These are phyloP conservation scores for Alternaria ventricosa DNA, from an alignment of 2,329 filamentous ascomycete genomes.

Conservation along the genomic window DNA sequence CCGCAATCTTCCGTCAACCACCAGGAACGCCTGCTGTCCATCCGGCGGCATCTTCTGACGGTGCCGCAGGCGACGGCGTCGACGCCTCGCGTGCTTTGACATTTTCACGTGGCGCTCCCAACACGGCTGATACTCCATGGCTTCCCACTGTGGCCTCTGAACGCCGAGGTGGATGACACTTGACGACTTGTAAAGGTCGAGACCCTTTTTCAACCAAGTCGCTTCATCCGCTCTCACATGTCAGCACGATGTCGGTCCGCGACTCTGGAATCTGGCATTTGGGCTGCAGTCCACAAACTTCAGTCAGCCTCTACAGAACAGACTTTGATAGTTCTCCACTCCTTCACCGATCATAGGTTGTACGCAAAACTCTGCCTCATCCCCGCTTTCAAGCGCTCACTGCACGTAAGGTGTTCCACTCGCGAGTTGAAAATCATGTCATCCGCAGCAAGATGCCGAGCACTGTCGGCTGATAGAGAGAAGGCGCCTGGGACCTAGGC, in stretches of 20 bases:
- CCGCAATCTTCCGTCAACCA: constrained; percentile 8
- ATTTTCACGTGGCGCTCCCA: constrained; percentile 12
- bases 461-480: not conserved
- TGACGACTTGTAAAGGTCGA: constrained; percentile 1
- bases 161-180: not conserved
- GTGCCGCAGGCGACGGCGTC: not conserved
- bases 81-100: constrained; percentile 3
- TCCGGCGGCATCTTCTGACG: not conserved
- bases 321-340: not conserved
- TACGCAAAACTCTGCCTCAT: not conserved
- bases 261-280: not conserved
- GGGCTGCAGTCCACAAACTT: not conserved
- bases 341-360: not conserved
- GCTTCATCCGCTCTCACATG: not conserved
- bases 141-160: not conserved
- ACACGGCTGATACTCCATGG: constrained; percentile 12
- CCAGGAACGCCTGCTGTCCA: constrained; percentile 2
- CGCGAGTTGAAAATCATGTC: not conserved
- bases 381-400: not conserved
- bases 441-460: not conserved
- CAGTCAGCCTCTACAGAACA: not conserved
- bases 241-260: not conserved
- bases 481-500: not conserved
- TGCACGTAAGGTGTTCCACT: not conserved
- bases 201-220: not conserved